These are phyloP conservation scores for Trichophyton mentagrophytes DNA, from an alignment of 2,329 filamentous ascomycete genomes.

Conservation along the genomic window DNA sequence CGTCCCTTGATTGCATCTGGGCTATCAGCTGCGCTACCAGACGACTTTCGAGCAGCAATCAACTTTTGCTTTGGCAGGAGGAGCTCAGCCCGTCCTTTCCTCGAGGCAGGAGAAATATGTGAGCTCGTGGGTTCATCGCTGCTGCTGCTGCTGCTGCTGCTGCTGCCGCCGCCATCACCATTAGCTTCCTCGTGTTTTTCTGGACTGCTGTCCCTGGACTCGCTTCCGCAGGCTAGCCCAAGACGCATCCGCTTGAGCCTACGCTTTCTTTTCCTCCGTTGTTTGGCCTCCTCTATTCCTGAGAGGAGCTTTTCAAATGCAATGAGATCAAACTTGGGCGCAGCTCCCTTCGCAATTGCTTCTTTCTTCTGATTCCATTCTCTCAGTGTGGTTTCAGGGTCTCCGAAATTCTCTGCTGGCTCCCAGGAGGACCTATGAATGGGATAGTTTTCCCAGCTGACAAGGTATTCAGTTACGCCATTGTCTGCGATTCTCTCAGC, in stretches of 20 bases:
- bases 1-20: not conserved
- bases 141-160: not conserved
- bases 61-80: not conserved
- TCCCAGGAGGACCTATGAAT: slow-evolving; percentile 46
- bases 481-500: slow-evolving; percentile 29
- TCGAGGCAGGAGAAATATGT: not conserved
- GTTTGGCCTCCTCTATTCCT: slow-evolving; percentile 14
- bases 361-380: slow-evolving; percentile 30
- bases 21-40: not conserved
- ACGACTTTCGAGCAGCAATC: not conserved
- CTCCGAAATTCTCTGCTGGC: slow-evolving; percentile 30
- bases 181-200: too few species aligned
- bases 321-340: slow-evolving; percentile 23
- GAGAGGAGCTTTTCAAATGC: slow-evolving; percentile 20
- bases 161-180: too few species aligned
- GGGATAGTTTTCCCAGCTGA: slow-evolving; percentile 52
- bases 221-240: slow-evolving; percentile 7
- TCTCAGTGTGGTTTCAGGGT: slow-evolving; percentile 25
- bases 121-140: not conserved
- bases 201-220: not conserved
- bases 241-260: slow-evolving; percentile 20
- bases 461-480: slow-evolving; percentile 40
- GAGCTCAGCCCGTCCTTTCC: not conserved
- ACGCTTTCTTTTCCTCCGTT: slow-evolving; percentile 19
- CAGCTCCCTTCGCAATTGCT: slow-evolving; percentile 20